Percentiles rank a stretch among this genome's conserved stretches.
phyloP scores from a whole-genome alignment of 352 stramenopile species.

The Phytophthora quininea region DNA sequence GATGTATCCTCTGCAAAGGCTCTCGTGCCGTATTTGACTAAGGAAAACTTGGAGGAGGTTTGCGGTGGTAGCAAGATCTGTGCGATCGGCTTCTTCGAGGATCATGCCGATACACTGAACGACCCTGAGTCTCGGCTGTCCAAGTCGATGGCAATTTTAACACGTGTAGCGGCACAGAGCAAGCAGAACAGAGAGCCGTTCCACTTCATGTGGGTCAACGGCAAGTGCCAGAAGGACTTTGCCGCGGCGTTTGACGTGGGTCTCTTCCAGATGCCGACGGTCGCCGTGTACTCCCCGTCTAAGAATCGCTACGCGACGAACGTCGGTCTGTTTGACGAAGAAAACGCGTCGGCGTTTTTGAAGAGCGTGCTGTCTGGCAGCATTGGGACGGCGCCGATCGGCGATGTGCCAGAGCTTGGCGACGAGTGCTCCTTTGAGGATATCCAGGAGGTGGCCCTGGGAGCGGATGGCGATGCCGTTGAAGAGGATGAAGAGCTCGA shows the following conservation, averaged over 20 bases:
- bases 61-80: conserved; percentile 75
- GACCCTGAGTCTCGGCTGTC: conserved; percentile 48
- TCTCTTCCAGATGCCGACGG: conserved; percentile 76
- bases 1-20: conserved; percentile 29
- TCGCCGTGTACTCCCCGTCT: conserved; percentile 76
- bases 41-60: conserved; percentile 53
- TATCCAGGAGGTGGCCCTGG: conserved; percentile 38
- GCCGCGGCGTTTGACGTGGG: conserved; percentile 72
- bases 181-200: conserved; percentile 64
- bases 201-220: conserved; percentile 79
- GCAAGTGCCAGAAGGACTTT: conserved; percentile 75
- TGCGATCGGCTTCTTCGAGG: conserved; percentile 78
- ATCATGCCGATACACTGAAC: conserved; percentile 52
- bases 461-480: conserved; percentile 15
- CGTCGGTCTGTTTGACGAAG: conserved; percentile 68
- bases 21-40: conserved; percentile 59
- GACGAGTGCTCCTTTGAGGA: conserved; percentile 62
- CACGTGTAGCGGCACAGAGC: conserved; percentile 50
- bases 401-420: conserved; percentile 39
- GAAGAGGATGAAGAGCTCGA: conserved; percentile 67
- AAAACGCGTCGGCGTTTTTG: conserved; percentile 61
- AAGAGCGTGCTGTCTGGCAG: conserved; percentile 70
- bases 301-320: conserved; percentile 79
- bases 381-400: conserved; percentile 61
- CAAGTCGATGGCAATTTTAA: conserved; percentile 49